Evolutionary conservation across 2,329 filamentous ascomycete species (phyloP), one percentile per base, ranked within the genome.

Genomic region (Leptodontidium sp.): DNA sequence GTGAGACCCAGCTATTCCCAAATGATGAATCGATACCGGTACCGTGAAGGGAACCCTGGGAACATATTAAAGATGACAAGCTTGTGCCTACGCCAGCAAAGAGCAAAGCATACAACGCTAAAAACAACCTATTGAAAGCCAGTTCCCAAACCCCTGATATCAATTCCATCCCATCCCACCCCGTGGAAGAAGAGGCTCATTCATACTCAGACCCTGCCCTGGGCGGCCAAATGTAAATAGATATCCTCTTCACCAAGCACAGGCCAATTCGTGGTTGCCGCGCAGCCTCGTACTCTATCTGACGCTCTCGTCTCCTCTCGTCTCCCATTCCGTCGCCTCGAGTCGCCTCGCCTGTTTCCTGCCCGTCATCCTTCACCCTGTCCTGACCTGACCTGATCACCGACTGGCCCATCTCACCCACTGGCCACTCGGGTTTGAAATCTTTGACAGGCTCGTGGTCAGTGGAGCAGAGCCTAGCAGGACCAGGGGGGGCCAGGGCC

Each of bases 381-480:
- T 9, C 47, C 47, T 35, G 32, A 58, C 58, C 45, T n/a, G n/a
- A 7, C 2, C 14, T 21, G 24, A 29, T 21, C 11, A 26, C 24
- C 9, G 57, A 24, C 57, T 24, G 40, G 17, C 45, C 24, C 38
- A 61, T 24, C 29, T 12, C 24, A 52, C n/a, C 57, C 58, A 61
- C 67, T 72, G 66, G 68, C 71, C 70, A 71, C 68, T 73, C 71
- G 71, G 71, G 61, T 64, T 67, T 71, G 68, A 74, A 72, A 73
- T 71, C 70, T 70, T 73, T 71, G 68, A 72, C 69, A 69, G 52
- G 70, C 71, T 72, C 71, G 70, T 73, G 71, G 71, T 53, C 70
- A 59, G 67, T 71, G 71, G 68, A 66, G 64, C 59, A 38, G 43
- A 21, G 49, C 43, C 45, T 61, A 59, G 47, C 15, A 49, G 9